Evolutionary conservation across 306 rosid species (phyloP), one percentile per base, ranked within the genome.

Genomic region (Prosopis cineraria): DNA sequence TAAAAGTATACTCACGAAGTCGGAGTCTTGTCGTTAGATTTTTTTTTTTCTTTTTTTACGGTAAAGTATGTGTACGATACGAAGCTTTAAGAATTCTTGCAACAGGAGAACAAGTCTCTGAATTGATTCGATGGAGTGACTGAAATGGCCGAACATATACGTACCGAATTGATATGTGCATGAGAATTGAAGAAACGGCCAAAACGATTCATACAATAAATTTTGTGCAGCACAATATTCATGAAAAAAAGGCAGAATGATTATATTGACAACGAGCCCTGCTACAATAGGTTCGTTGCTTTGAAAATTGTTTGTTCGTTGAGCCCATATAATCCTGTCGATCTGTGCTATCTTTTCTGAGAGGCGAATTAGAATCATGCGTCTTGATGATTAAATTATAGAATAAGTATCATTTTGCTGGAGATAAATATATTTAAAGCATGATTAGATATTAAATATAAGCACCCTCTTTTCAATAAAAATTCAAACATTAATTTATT

Each of bases 41-140:
- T 10, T 8, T 13, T 43, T 44, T 13, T 56, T 1, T 10, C 24
- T 10, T 8, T 13, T 43, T 44, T 13, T 56, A 30, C 16, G 19
- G 68, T 9, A 69, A 29, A 16, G 22, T 27, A 16, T 24, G 65
- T 39, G 76, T 47, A 56, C 2, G 29, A 52, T 70, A 80, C 74
- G 50, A 78, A 24, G 8, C 22, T 30, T 60, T 31, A 10, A 56
- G 3, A 56, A 56, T 4, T 31, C 24, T 31, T 53, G 11, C 37
- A 44, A 50, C 11, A 76, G 36, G 71, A 72, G 76, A 77, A 48
- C 76, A 76, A 20, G 31, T 44, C 33, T 84, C n/a, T 17, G 56
- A 69, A 41, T 73, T 83, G 79, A 59, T 77, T 60, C 71, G 58
- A 53, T 77, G 80, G 58, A 67, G 59, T 48, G 68, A 55, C 52